Base-by-base conservation (phyloP, 805 yeast species). In the Candida peoriensis region DNA sequence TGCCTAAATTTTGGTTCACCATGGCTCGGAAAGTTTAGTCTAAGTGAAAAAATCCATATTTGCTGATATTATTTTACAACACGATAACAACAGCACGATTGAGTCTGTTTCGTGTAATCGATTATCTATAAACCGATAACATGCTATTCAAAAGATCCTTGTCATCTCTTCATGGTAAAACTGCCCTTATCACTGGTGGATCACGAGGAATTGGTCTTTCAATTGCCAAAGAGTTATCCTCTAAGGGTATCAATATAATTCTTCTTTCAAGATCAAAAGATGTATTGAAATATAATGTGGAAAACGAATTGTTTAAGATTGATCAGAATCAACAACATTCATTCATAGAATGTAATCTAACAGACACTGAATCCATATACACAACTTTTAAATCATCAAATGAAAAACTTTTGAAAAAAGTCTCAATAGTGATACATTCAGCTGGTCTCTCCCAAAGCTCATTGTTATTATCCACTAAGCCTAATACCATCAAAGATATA, bases 151-250 rank as follows among this genome's bases (percentile, higher is more conserved):
- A 17, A 16, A 22, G 38, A 9, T 12, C 34, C 26, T 16, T 30
- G 5, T 10, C 27, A 8, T 32, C 40, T 5, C 34, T 37, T 8
- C 34, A 33, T 12, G 60, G 59, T 3, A 52, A 49, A 37, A 64
- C 66, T n/a, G 80, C 78, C 0, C 44, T 75, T 5, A 57, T 81
- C 2, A 80, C 87, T 0, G 93, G 93, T 1, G 88, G 81, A 0
- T 76, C 88, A 0, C 59, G 70, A 29, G 90, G 93, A 0, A 60
- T 82, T 11, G 93, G 93, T 1, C 57, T 64, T 4, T 67, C 68
- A 0, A 70, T 83, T 13, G 80, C 87, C 0, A 43, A 51, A 22
- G 52, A 47, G 20, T 59, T 82, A 19, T 72, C 85, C 0, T 31
- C 42, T 0, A 45, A 61, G 20, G 89, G 89, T 2, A 70, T 74